Evolutionary conservation across 306 rosid genomes (phyloP), one percentile per base, ranked within the genome.

Genomic region (Castanea sativa): DNA sequence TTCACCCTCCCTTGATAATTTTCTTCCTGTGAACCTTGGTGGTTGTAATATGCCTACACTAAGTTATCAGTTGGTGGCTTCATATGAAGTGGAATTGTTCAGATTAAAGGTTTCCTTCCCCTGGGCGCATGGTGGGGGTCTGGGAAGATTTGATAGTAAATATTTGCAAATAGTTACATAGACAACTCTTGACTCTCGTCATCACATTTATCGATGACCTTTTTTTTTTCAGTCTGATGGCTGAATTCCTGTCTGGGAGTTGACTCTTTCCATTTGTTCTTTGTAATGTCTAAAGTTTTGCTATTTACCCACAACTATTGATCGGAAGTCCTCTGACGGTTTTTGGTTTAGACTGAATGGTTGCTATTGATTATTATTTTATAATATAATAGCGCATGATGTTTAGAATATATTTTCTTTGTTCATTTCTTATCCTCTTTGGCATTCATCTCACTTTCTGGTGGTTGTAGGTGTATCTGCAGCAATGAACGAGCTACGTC

Each of bases 401-500:
- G 27, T 29, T 58, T 75, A 53, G 56, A 35, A 3, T 51, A 53
- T 73, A 73, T 61, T 43, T 71, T 76, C 35, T 60, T 61, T 38
- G 25, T 20, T 18, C 69, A 29, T 12, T 75, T 71, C 73, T 29
- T 76, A 76, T 72, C 32, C 78, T 23, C 21, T 33, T 78, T 79
- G 73, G 58, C 79, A 30, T 67, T 75, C 73, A 11, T 49, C 53
- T 13, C 53, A 49, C 16, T 49, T 49, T 49, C 35, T 78, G 83
- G 83, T 79, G 85, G 91, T 86, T 74, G 79, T 89, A 96, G 99
- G 98, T 79, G 97, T 93, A 69, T 91, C 99, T 71, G 98, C 96
- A 25, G 98, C 97, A 29, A 84, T 96, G 97, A 96, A 96, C 41
- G 99, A 96, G 79, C 87, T 96, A 21, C 99, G 98, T 64, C 98